phyloP scores from a whole-genome alignment of 1,284 basidiomycete species.

The Tetrapyrgos nigripes region DNA sequence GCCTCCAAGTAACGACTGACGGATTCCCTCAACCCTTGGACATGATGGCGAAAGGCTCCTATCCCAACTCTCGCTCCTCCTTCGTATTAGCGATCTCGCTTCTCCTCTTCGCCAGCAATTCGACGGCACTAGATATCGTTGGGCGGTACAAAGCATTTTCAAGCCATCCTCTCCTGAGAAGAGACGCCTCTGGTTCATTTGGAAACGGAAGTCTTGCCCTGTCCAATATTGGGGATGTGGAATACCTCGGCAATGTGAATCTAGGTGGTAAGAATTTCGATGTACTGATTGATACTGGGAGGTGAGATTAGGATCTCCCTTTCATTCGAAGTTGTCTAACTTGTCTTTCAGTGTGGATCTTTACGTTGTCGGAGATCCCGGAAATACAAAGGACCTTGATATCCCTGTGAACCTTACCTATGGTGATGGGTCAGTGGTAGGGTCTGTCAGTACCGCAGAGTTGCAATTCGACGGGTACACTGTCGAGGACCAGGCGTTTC shows the following conservation, averaged over 20 bases:
- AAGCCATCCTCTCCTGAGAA: background rate
- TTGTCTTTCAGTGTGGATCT: slow-evolving; percentile 1
- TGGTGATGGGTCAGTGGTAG: background rate
- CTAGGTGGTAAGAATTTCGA: background rate
- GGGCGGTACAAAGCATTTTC: too few relatives aligned
- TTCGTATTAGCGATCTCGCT: too few relatives aligned
- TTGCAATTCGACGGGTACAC: background rate
- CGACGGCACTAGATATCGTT: too few relatives aligned
- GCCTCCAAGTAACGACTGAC: too few relatives aligned
- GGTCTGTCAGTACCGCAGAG: background rate
- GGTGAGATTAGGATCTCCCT: background rate
- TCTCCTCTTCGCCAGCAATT: too few relatives aligned
- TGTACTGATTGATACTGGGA: slow-evolving; percentile 8
- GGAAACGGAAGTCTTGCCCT: background rate
- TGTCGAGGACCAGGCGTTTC: background rate
- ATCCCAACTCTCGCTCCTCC: too few relatives aligned
- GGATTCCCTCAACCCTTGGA: too few relatives aligned
- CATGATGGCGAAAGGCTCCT: too few relatives aligned
- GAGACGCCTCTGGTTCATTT: background rate
- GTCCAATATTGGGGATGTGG: background rate
- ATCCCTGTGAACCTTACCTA: background rate
- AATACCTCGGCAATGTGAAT: background rate
- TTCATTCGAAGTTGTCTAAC: background rate
- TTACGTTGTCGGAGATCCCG: background rate
- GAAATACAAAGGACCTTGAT: background rate